Evolutionary conservation across 805 yeast genomes (phyloP).

Genomic region (Myxozyma neglecta): DNA sequence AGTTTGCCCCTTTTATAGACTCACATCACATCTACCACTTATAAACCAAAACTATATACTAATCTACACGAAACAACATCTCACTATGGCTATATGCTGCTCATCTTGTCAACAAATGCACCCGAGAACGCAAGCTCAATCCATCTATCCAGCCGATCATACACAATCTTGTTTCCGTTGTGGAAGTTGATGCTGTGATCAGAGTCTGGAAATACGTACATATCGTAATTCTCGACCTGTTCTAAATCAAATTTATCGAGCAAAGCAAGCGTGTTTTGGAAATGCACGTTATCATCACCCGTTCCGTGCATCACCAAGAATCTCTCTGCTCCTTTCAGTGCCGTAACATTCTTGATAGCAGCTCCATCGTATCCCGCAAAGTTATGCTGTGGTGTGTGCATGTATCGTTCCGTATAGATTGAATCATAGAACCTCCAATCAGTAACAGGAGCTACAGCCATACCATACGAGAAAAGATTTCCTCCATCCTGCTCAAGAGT

Average conservation of each 20-base stretch:
- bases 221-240: slow-evolving; percentile 85
- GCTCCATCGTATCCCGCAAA: slow-evolving; percentile 58
- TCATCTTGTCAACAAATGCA: slow-evolving; percentile 1
- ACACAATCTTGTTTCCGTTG: slow-evolving; percentile 74
- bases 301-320: slow-evolving; percentile 93
- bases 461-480: slow-evolving; percentile 76
- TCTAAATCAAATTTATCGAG: slow-evolving; percentile 70
- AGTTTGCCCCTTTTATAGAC: not conserved
- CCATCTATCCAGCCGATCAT: slow-evolving; percentile 72
- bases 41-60: not conserved
- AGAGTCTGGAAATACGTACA: slow-evolving; percentile 89
- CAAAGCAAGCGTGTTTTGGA: slow-evolving; percentile 80
- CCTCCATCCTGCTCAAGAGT: slow-evolving; percentile 81
- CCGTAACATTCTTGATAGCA: slow-evolving; percentile 56
- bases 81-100: not conserved
- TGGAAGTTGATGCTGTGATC: slow-evolving; percentile 81
- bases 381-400: slow-evolving; percentile 78
- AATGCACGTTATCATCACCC: slow-evolving; percentile 96
- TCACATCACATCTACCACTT: not conserved
- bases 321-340: slow-evolving; percentile 58
- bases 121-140: slow-evolving; percentile 23
- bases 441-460: slow-evolving; percentile 97
- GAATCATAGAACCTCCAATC: slow-evolving; percentile 92
- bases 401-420: slow-evolving; percentile 90
- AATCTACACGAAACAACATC: slow-evolving; percentile 1